Evolutionary conservation across 2,329 filamentous ascomycete species (phyloP), one percentile per base, ranked within the genome.

Genomic region (Fusarium sp.): DNA sequence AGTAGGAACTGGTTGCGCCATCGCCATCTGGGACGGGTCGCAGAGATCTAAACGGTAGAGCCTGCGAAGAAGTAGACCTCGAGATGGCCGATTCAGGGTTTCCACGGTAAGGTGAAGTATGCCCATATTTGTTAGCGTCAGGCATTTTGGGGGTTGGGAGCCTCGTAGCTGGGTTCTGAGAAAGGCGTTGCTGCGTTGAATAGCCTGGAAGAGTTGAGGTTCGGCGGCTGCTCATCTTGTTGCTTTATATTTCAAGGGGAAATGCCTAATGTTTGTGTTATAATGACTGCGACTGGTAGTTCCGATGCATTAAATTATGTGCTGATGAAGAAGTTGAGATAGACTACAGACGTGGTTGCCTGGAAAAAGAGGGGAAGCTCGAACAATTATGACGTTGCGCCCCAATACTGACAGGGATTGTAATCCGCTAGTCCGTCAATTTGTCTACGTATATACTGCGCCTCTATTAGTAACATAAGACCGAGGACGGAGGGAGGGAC

Each of bases 181-280:
- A 2, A 33, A n/a, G 47, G 7, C 15, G 11, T 2, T 3, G 48
- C 22, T 9, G 48, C 7, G 15, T 20, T 24, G 31, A 24, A 11
- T 0, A 3, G 4, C 15, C 6, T 14, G 17, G 48, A 14, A 20
- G 48, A 51, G 15, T 1, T 35, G 31, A 14, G 10, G 48, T 20
- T 20, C 15, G 48, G 31, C 22, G 17, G 22, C 22, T 35, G 22
- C 8, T 51, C 31, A 51, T 51, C 31, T 35, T 51, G 12, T 11
- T 35, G 2, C 1, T 3, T 6, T 12, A 12, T 31, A 33, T 11
- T 4, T 7, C 3, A 9, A 20, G 17, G 24, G 5, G 11, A 0
- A 35, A 10, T 20, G 2, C 1, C 4, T 24, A 14, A 4, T 35
- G 0, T 14, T 24, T 2, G 0, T 18, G 10, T 3, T 10, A 5